Percentiles rank a stretch among this genome's conserved stretches.
Conservation (phyloP, 495 filamentous ascomycete species). For the Neurospora sp. region DNA sequence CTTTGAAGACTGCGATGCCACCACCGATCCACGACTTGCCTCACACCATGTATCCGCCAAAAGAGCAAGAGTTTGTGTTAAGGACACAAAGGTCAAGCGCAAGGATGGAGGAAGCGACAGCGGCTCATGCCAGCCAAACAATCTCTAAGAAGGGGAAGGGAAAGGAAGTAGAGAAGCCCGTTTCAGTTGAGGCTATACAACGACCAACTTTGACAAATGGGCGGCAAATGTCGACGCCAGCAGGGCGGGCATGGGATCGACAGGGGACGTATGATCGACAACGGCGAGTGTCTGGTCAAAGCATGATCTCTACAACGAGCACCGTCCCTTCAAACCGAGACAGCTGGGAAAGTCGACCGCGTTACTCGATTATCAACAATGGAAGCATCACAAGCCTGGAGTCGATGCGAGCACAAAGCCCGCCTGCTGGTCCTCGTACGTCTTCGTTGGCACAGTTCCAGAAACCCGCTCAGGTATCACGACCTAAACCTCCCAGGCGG, state of each 20-base stretch:
- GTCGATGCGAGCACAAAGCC: conserved; percentile 16
- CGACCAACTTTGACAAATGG: background rate
- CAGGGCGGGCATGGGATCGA: conserved; percentile 2
- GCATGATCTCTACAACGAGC: conserved; percentile 13
- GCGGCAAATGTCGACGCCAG: background rate
- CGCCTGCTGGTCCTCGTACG: conserved; percentile 1
- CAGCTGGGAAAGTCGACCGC: conserved; percentile 17
- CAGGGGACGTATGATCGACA: conserved; percentile 8
- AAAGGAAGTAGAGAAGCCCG: background rate
- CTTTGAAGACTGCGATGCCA: background rate
- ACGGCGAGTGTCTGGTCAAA: conserved; percentile 18
- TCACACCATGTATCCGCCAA: conserved; percentile 15
- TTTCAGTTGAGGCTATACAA: background rate
- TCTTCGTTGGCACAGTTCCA: conserved; percentile 8
- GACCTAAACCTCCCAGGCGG: background rate
- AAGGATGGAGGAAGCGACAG: conserved; percentile 10
- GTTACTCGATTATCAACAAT: conserved; percentile 14
- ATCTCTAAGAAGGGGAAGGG: background rate
- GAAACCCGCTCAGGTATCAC: conserved; percentile 19
- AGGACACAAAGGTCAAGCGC: conserved; percentile 17
- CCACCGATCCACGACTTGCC: conserved; percentile 5
- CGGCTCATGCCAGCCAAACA: background rate
- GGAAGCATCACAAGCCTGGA: conserved; percentile 34
- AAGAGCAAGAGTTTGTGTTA: conserved; percentile 17
- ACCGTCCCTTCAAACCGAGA: conserved; percentile 15